Evolutionary conservation across 257 asterid genomes (phyloP).

Genomic region (Jacaranda copaia): DNA sequence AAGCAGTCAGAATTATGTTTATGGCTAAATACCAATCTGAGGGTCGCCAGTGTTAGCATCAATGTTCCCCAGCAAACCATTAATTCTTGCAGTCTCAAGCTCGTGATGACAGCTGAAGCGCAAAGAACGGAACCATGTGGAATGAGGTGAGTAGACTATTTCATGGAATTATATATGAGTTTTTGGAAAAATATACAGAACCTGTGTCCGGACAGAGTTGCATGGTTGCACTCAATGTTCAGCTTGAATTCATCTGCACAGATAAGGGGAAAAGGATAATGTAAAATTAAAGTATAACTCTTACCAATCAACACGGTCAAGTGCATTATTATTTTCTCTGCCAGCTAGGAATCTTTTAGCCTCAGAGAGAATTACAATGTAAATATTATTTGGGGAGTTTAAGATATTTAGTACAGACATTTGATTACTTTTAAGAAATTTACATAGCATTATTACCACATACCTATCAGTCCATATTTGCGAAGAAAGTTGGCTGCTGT

Average conservation of each 20-base stretch:
- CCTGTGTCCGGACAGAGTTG: constrained; percentile 99
- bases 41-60: constrained; percentile 98
- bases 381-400: no score
- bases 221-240: constrained; percentile 99
- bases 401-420: neutral
- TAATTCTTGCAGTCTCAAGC: constrained; percentile 96
- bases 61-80: constrained; percentile 91
- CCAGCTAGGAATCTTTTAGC: no score
- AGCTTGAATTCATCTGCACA: constrained; percentile 85
- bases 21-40: constrained; percentile 66
- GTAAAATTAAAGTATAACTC: neutral
- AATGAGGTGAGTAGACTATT: neutral
- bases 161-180: neutral
- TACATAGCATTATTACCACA: neutral
- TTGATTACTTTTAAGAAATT: neutral
- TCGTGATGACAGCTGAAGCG: constrained; percentile 85
- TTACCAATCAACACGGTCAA: no score
- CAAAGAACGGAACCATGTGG: neutral
- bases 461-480: constrained; percentile 88
- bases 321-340: no score
- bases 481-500: constrained; percentile 94
- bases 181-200: constrained; percentile 38
- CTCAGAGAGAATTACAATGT: no score
- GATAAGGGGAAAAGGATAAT: neutral
- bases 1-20: neutral